Evolutionary conservation across 208 protist genomes (phyloP).

Genomic region (Porcisia deanei): DNA sequence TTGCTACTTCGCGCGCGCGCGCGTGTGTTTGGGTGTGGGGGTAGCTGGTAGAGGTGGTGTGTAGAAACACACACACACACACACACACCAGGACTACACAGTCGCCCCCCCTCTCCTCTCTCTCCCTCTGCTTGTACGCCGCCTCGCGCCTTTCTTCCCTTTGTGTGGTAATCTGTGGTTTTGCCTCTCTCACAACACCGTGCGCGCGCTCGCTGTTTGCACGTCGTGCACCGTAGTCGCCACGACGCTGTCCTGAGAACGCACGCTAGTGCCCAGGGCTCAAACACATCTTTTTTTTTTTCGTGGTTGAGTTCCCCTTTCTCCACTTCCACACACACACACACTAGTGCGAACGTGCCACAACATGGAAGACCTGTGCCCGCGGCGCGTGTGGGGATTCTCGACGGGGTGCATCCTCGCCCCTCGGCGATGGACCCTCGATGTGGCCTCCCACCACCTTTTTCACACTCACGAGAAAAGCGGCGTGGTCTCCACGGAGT

Average conservation of each 20-base stretch:
- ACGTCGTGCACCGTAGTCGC: not conserved
- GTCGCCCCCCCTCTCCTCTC: not conserved
- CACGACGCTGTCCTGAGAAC: not conserved
- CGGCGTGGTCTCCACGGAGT: not conserved
- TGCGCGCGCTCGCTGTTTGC: not conserved
- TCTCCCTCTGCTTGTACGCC: not conserved
- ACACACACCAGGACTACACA: not conserved
- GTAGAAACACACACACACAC: not conserved
- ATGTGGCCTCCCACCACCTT: conserved; percentile 53
- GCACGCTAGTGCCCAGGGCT: not conserved
- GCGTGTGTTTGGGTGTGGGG: not conserved
- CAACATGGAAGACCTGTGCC: conserved; percentile 37
- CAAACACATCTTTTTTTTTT: not conserved
- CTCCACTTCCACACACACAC: no score
- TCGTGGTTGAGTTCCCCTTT: not conserved
- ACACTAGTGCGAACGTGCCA: not conserved
- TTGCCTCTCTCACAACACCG: not conserved
- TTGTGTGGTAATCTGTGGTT: not conserved
- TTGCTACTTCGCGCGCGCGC: not conserved
- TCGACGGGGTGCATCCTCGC: conserved; percentile 52
- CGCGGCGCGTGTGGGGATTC: conserved; percentile 43
- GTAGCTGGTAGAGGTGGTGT: not conserved
- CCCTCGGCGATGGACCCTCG: conserved; percentile 54
- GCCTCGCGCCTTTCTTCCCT: not conserved
- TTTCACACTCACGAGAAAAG: conserved; percentile 8